phyloP scores from a whole-genome alignment of 495 filamentous ascomycete species.

The Sphaerosporella brunnea region DNA sequence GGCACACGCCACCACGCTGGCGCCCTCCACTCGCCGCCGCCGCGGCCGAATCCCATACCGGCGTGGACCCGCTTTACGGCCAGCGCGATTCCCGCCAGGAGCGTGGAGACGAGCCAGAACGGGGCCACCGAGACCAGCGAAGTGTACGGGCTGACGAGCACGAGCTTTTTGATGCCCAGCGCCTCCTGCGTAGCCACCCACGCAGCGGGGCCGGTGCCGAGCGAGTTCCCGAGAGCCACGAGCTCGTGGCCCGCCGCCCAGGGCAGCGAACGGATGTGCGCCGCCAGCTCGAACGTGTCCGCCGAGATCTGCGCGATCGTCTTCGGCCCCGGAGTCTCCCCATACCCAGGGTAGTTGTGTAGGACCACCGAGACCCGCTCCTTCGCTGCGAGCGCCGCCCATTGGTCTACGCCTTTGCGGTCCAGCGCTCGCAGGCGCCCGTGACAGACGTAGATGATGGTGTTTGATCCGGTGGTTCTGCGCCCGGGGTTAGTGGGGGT shows the following conservation, averaged over 20 bases:
- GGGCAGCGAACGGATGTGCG: not conserved
- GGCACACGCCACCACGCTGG: too few species aligned
- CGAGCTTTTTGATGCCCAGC: not conserved
- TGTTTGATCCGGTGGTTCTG: not conserved
- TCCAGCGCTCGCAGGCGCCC: not conserved
- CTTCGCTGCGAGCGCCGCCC: not conserved
- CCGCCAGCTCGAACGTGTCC: not conserved
- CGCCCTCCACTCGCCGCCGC: too few species aligned
- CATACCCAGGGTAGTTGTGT: constrained; percentile 4
- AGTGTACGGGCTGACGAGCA: not conserved
- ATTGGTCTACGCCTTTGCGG: not conserved
- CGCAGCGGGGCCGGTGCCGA: not conserved
- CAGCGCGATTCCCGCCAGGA: not conserved
- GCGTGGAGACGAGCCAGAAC: too few species aligned
- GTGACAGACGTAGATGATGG: not conserved
- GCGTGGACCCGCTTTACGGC: not conserved
- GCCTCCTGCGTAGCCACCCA: not conserved
- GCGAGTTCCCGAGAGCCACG: not conserved
- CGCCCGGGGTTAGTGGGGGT: not conserved
- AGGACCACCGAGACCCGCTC: not conserved
- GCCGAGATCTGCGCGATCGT: not conserved
- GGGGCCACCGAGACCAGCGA: not conserved
- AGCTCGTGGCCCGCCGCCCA: not conserved
- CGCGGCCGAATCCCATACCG: too few species aligned
- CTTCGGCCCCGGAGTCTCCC: not conserved